Evolutionary conservation across 2,329 filamentous ascomycete genomes (phyloP), one percentile per base, ranked within the genome.

Genomic region (Stemphylium lycopersici): DNA sequence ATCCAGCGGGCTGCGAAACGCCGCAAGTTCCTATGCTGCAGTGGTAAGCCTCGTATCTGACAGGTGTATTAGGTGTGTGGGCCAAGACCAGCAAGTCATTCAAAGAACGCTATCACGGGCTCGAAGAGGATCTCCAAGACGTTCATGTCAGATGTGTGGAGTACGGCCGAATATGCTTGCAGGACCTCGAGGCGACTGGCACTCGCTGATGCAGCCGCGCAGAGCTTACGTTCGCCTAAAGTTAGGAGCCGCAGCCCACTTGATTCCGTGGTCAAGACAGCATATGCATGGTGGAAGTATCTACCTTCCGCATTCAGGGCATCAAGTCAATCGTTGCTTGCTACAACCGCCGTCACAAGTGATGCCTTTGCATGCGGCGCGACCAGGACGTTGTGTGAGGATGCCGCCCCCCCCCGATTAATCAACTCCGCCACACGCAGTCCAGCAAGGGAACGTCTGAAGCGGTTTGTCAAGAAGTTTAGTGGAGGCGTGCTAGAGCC

Each of bases 341-440:
- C 59, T 65, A 54, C 55, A 59, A 61, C 61, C 60, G 52, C 56
- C 54, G 61, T 61, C 58, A 65, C 58, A 56, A 42, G 41, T 55
- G 47, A 55, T 47, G 46, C 55, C 34, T 47, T 50, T 67, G 67
- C 66, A 70, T 65, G 61, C 65, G 55, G 62, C 64, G n/a, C n/a
- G 60, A 61, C 61, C 48, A 55, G 55, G 24, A 61, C 56, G 59
- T 64, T 41, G 58, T 64, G 62, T 66, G 62, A 64, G 61, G 48
- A 36, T 48, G 53, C 42, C 43, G 40, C 49, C 41, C 45, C 56
- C 49, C 41, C 45, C 56, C 52, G 44, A 55, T 61, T 48, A 62
- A 57, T 63, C 56, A 67, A 68, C 67, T 70, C 70, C 70, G 67
- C 70, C 71, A 66, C 26, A 11, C 8, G 26, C 38, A 51, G 58